Conservation (phyloP, 192 early-diverging fungal genomes). For the Paraglomus occultum region DNA sequence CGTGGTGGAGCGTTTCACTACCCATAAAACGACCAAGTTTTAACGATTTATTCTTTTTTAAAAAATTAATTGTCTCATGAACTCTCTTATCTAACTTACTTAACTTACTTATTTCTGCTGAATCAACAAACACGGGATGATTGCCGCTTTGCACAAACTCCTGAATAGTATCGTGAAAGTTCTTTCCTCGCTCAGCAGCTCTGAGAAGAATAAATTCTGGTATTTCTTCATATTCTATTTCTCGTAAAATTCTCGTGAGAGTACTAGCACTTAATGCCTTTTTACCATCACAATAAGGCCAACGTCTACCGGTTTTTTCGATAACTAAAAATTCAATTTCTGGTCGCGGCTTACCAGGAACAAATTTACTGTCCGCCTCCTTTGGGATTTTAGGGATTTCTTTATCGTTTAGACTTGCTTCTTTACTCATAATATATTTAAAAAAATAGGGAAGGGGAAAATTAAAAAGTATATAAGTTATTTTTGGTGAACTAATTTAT, state of each 20-base stretch:
- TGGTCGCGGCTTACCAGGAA: neutral
- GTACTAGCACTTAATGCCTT: slow-evolving; percentile 23
- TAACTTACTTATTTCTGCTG: neutral
- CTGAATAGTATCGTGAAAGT: slow-evolving; percentile 20
- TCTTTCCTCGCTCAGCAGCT: slow-evolving; percentile 20
- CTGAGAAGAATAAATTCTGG: slow-evolving; percentile 13
- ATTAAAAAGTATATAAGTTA: slow-evolving; percentile 22
- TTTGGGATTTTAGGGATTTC: slow-evolving; percentile 6
- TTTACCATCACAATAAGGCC: slow-evolving; percentile 12
- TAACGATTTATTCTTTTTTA: slow-evolving; percentile 10
- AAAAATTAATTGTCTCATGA: slow-evolving; percentile 28
- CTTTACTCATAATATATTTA: slow-evolving; percentile 18
- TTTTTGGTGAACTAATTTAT: neutral
- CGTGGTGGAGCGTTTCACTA: slow-evolving; percentile 16
- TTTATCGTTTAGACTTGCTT: slow-evolving; percentile 1
- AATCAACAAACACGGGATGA: slow-evolving; percentile 18
- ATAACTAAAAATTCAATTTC: slow-evolving; percentile 11
- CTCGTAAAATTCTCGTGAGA: slow-evolving; percentile 17
- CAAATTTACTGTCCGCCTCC: neutral
- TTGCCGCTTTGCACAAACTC: neutral
- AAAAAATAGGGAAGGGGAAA: slow-evolving; percentile 3
- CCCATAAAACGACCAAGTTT: neutral
- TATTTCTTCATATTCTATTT: slow-evolving; percentile 24
- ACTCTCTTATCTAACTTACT: slow-evolving; percentile 9
- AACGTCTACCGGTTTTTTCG: slow-evolving; percentile 13